Evolutionary conservation across 805 yeast genomes (phyloP).

Genomic region (Cyberlindnera maclurae): DNA sequence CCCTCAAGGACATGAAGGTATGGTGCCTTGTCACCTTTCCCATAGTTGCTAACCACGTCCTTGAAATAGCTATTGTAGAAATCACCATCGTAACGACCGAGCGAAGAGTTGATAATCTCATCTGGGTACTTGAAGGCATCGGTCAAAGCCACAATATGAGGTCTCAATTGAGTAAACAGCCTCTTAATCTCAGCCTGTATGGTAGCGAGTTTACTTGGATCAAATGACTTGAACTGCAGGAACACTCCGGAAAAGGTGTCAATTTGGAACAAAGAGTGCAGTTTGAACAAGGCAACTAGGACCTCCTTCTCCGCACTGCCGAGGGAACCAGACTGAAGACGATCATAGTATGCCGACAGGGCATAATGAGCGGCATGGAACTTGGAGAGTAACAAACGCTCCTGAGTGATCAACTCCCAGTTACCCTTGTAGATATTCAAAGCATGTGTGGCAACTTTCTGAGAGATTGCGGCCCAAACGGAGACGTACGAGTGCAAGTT

Average conservation of each 20-base stretch:
- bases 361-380: conserved; percentile 34
- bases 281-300: conserved; percentile 46
- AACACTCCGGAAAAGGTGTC: conserved; percentile 69
- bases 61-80: conserved; percentile 74
- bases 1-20: conserved; percentile 34
- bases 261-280: conserved; percentile 60
- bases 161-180: conserved; percentile 47
- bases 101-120: conserved; percentile 71
- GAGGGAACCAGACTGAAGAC: conserved; percentile 13
- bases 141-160: conserved; percentile 68
- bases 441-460: conserved; percentile 25
- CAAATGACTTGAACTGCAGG: conserved; percentile 53
- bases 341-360: conserved; percentile 27
- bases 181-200: conserved; percentile 37
- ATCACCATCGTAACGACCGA: conserved; percentile 78
- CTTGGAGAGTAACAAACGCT: conserved; percentile 31
- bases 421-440: conserved; percentile 25
- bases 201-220: conserved; percentile 39
- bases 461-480: conserved; percentile 31
- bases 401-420: conserved; percentile 32
- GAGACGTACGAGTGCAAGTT: conserved; percentile 15
- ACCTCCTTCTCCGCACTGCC: conserved; percentile 35
- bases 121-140: conserved; percentile 83
- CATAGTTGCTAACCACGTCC: conserved; percentile 44
- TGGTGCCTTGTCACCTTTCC: conserved; percentile 42